A percentile compares a stretch with the other conserved stretches of the same genome.
These are phyloP conservation scores for Brettanomyces bruxellensis DNA, from an alignment of 805 yeast genomes.

Conservation along the genomic window DNA sequence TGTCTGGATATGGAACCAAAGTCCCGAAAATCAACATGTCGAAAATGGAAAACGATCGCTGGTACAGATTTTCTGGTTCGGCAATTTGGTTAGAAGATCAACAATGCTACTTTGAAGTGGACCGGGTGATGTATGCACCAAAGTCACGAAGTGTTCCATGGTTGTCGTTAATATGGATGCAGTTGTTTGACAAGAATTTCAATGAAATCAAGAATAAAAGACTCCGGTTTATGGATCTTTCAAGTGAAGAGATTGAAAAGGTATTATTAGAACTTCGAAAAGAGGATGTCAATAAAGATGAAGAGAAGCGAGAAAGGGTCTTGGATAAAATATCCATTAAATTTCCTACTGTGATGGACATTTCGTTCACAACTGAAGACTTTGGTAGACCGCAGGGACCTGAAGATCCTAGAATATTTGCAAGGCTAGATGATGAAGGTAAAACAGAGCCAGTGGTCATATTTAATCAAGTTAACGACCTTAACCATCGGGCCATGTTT, in stretches of 20 bases:
- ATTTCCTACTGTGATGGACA: conserved; percentile 23
- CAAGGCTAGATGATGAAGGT: conserved; percentile 20
- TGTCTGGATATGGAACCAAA: too few relatives aligned
- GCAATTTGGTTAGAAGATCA: conserved; percentile 45
- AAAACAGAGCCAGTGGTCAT: conserved; percentile 38
- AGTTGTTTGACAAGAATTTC: conserved; percentile 37
- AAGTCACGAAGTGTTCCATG: conserved; percentile 26
- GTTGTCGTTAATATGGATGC: conserved; percentile 34
- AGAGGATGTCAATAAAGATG: conserved; percentile 8
- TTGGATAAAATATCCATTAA: conserved; percentile 20
- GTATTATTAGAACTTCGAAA: conserved; percentile 18
- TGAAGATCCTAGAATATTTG: conserved; percentile 40
- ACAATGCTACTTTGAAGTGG: conserved; percentile 38
- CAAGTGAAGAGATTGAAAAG: conserved; percentile 21
- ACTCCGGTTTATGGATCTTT: conserved; percentile 24
- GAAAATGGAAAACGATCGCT: conserved; percentile 16
- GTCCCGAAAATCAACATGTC: background rate
- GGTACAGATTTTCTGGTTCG: conserved; percentile 43
- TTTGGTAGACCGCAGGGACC: conserved; percentile 30
- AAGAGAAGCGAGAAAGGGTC: background rate
- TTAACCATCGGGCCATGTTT: conserved; percentile 22
- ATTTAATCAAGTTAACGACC: conserved; percentile 27
- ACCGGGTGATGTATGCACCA: conserved; percentile 32
- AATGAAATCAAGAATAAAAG: conserved; percentile 31
- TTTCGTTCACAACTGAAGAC: conserved; percentile 20